Evolutionary conservation across 2,329 filamentous ascomycete genomes (phyloP), one percentile per base, ranked within the genome.

Genomic region (Xylariaceae sp.): DNA sequence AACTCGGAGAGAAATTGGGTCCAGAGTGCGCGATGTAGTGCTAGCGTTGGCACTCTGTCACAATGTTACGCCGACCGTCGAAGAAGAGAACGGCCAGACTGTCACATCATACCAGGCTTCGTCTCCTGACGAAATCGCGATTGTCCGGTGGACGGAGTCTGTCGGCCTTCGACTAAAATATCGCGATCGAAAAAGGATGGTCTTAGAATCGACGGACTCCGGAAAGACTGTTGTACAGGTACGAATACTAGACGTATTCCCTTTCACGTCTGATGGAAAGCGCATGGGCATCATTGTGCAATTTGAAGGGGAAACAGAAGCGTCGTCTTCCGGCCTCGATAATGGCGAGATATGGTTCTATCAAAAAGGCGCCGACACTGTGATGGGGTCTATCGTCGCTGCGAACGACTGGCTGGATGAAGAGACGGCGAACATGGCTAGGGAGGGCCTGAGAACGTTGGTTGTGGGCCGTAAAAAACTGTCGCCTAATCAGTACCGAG

Each of bases 331-430:
- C 0, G 75, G 77, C 45, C 75, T 84, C 9, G 78, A 80, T 9
- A 80, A 80, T 51, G 86, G 89, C 11, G 93, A 97, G 70, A 93
- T 97, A 35, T 97, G 93, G 89, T 99, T 99, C 76, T 97, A 93
- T 71, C 92, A 99, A 70, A 99, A 99, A 75, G 94, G 94, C 62
- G 95, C 94, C 2, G 95, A 99, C 72, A 97, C 94, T 0, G 93
- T 99, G 64, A 99, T 99, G 95, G 85, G 88, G n/a, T 83, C 88
- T 2, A 97, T 99, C 65, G 94, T 99, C 42, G 90, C 89, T 6
- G 86, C 92, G 15, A 99, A 97, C 70, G 94, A 99, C 76, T 99
- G 94, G 95, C 85, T 99, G 0, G 94, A 99, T 67, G 94, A 99
- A 74, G 94, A 99, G 74, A 97, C 94, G 0, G 90, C 91, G n/a